Percentiles rank a stretch among this genome's conserved stretches.
Conservation (phyloP, 257 asterid genomes). For the Nicotiana tomentosiformis region DNA sequence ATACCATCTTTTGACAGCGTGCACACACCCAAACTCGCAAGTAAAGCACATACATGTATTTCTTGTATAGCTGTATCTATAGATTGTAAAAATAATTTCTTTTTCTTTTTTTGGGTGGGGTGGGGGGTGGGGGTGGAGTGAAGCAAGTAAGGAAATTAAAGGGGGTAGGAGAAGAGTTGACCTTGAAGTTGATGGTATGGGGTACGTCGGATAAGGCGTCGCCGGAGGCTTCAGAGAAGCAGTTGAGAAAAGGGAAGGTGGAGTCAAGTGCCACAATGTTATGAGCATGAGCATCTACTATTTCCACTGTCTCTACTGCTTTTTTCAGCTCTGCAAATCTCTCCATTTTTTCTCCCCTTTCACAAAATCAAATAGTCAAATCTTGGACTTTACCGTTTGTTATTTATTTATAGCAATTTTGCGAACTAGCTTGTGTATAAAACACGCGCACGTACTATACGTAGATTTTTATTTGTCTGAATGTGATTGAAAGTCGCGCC, state of each 20-base stretch:
- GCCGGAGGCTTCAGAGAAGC: conserved; percentile 84
- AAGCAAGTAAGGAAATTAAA: background rate
- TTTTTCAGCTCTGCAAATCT: conserved; percentile 46
- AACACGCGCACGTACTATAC: background rate
- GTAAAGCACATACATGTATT: background rate
- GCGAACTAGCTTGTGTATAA: background rate
- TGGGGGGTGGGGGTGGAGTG: too few relatives aligned
- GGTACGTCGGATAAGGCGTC: conserved; percentile 57
- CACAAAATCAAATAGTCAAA: background rate
- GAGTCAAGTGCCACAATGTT: conserved; percentile 78
- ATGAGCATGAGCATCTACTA: conserved; percentile 92
- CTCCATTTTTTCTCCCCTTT: conserved; percentile 34
- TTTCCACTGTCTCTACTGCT: conserved; percentile 52
- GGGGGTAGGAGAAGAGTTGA: background rate
- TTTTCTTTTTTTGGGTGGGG: too few relatives aligned
- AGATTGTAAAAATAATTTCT: background rate
- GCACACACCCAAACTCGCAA: background rate
- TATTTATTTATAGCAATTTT: background rate
- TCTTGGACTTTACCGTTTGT: background rate
- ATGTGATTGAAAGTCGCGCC: background rate
- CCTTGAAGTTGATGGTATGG: conserved; percentile 83
- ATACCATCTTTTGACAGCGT: background rate
- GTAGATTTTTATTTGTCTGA: background rate
- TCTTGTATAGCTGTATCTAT: background rate
- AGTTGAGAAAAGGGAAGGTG: conserved; percentile 50